Evolutionary conservation across 257 asterid genomes (phyloP), one percentile per base, ranked within the genome.

Genomic region (Craterostigma plantagineum): DNA sequence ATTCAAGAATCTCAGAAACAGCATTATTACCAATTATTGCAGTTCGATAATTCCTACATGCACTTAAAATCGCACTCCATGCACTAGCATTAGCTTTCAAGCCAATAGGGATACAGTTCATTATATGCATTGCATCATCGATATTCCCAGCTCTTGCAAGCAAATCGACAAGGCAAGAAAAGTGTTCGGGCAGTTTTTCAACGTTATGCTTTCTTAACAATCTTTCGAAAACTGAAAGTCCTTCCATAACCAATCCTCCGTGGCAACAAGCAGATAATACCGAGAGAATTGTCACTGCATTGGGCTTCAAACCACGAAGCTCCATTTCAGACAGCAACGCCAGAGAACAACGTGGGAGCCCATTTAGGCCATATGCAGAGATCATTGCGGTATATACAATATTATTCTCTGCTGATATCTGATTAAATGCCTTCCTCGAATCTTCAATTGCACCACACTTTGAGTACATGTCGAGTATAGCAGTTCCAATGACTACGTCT

Each of bases 41-140:
- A 44, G 64, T 49, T 52, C 61, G 74, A 13, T 68, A 71, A 53
- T 65, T 73, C 70, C 77, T 70, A 48, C 85, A 73, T 8, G 72
- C 95, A 59, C 95, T 78, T 75, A 81, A 63, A 36, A 87, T 53
- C 3, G 97, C 83, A 34, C 93, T 79, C 95, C 97, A 81, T 45
- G 90, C 95, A 65, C 82, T 78, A 4, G 84, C 75, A 8, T 67
- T 49, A 1, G 69, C 72, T 56, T 69, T 72, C 55, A 56, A 30
- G 51, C 54, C 69, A 35, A 18, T 13, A 39, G 73, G 70, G 41
- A 71, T 49, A 54, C 49, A 64, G 27, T 69, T 54, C 14, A 86
- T 58, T 45, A 86, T 47, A 52, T 64, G 56, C 57, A 67, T 45
- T 45, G 97, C 97, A 38, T 67, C 60, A 11, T 68, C 80, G n/a